These are phyloP conservation scores for Fistulina hepatica DNA, from an alignment of 1,284 basidiomycete species.

Conservation along the genomic window DNA sequence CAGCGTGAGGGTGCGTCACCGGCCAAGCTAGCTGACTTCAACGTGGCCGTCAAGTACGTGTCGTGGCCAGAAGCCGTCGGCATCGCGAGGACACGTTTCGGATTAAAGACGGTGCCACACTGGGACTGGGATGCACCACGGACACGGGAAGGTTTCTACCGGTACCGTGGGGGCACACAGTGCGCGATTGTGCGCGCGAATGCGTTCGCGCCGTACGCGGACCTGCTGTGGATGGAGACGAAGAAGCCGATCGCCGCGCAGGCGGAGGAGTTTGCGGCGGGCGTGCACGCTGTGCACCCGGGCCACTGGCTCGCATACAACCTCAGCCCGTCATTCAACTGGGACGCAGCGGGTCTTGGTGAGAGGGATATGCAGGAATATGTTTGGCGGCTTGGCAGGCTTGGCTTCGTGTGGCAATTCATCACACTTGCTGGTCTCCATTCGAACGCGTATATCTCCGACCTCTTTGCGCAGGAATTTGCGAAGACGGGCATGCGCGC, in stretches of 20 bases:
- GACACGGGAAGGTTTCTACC: conserved; percentile 93
- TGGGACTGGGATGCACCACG: conserved; percentile 95
- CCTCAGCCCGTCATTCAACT: conserved; percentile 87
- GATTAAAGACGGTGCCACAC: conserved; percentile 60
- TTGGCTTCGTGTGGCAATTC: conserved; percentile 97
- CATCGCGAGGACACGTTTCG: conserved; percentile 75
- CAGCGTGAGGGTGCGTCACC: conserved; percentile 46
- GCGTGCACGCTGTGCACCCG: conserved; percentile 73
- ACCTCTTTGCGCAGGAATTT: conserved; percentile 82
- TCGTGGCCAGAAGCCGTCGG: conserved; percentile 64
- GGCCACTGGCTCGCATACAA: conserved; percentile 95
- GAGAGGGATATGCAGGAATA: conserved; percentile 82
- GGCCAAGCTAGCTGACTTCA: conserved; percentile 44
- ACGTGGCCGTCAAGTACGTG: conserved; percentile 47
- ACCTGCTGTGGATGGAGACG: conserved; percentile 97
- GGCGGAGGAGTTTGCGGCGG: conserved; percentile 86
- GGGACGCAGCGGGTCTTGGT: conserved; percentile 84
- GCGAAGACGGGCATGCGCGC: conserved; percentile 90
- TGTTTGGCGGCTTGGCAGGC: conserved; percentile 91
- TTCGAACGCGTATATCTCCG: conserved; percentile 95
- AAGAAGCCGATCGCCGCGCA: conserved; percentile 92
- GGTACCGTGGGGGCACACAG: conserved; percentile 93
- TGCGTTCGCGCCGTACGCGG: conserved; percentile 90
- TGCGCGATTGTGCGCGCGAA: conserved; percentile 89
- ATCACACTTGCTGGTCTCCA: conserved; percentile 90